Conservation (phyloP, 164 flowering plant species). For the Malania oleifera region DNA sequence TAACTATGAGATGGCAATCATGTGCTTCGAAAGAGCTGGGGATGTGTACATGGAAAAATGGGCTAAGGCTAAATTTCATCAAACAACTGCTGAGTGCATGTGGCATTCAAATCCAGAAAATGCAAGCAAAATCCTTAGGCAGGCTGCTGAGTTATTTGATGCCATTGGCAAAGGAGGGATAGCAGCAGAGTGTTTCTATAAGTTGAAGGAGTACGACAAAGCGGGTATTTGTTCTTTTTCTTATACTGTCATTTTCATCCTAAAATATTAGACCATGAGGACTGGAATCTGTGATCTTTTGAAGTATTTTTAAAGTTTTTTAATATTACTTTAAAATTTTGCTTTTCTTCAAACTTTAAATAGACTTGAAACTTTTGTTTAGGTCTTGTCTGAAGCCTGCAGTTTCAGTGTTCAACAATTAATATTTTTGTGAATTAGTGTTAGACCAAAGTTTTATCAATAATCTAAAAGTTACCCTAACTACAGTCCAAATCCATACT, state of each 20-base stretch:
- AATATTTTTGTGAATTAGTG: too few species aligned
- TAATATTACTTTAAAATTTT: not conserved
- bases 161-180: not conserved
- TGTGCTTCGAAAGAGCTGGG: constrained; percentile 77
- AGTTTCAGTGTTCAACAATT: too few species aligned
- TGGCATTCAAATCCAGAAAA: not conserved
- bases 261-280: too few species aligned
- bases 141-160: constrained; percentile 4
- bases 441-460: too few species aligned
- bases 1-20: constrained; percentile 66
- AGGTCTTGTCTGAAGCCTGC: too few species aligned
- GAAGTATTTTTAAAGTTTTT: too few species aligned
- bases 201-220: not conserved
- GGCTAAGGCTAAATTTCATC: not conserved
- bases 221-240: constrained; percentile 1
- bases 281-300: too few species aligned
- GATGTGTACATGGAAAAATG: constrained; percentile 19
- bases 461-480: too few species aligned
- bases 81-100: not conserved
- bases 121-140: not conserved
- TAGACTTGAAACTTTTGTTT: too few species aligned
- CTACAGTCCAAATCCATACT: too few species aligned
- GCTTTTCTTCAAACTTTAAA: not conserved
- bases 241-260: too few species aligned
- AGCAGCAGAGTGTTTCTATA: not conserved